phyloP scores from a whole-genome alignment of 768 basidiomycete species.

The Mycena belliarum region DNA sequence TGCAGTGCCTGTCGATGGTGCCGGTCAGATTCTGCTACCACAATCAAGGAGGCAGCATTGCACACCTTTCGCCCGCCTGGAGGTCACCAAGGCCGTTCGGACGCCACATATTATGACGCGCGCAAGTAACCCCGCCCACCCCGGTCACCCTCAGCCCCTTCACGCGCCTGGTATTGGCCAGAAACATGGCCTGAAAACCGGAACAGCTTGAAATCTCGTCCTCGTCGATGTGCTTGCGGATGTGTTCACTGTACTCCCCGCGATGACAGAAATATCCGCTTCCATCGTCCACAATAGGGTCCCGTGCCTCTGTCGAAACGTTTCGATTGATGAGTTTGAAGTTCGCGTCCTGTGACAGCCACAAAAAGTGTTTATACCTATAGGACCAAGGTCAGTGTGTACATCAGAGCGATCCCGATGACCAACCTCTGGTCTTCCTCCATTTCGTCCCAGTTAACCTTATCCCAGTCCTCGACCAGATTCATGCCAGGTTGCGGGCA shows the following conservation, averaged over 20 bases:
- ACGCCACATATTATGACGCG: background rate
- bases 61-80: constrained; percentile 20
- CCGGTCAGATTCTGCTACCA: no score
- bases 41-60: no score
- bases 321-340: background rate
- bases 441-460: background rate
- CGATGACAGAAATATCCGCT: background rate
- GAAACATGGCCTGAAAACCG: constrained; percentile 3
- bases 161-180: background rate
- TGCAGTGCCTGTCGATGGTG: background rate
- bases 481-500: constrained; percentile 6
- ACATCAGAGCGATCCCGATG: background rate
- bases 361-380: background rate
- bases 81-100: constrained; percentile 19
- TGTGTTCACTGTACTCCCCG: background rate
- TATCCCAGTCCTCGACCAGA: background rate
- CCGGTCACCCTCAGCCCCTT: constrained; percentile 13
- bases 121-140: constrained; percentile 9
- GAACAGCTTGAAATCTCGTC: constrained; percentile 2
- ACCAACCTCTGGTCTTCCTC: background rate
- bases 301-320: background rate
- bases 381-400: background rate
- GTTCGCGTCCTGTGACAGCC: background rate
- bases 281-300: background rate
- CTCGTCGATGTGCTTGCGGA: background rate